Conservation (phyloP, 169 alveolate genomes). For the Plasmodium blacklocki region DNA sequence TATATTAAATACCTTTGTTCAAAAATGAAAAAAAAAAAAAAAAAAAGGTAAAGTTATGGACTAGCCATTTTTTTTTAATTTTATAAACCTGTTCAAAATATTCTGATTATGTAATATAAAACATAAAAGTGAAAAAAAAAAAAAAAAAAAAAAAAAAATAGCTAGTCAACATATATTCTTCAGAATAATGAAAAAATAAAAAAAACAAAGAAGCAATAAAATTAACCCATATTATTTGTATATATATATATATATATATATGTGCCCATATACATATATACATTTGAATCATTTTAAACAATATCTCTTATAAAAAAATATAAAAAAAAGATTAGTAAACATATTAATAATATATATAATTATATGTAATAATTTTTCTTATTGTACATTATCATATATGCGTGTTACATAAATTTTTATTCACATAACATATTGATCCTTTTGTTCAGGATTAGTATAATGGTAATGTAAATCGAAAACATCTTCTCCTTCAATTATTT, state of each 20-base stretch:
- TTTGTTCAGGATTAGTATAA: constrained; percentile 84
- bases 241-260: no score
- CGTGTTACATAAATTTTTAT: no score
- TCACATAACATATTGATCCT: constrained; percentile 73
- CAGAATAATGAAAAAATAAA: background rate
- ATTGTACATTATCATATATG: background rate
- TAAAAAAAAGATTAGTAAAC: no score
- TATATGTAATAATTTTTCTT: background rate
- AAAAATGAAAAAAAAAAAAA: constrained; percentile 1
- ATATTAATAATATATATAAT: no score
- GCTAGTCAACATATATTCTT: background rate
- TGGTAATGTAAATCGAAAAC: constrained; percentile 92
- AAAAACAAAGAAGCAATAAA: background rate
- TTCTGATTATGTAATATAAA: background rate
- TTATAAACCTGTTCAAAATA: no score
- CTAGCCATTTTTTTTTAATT: no score
- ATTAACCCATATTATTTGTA: no score
- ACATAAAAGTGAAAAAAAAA: background rate
- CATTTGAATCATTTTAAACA: no score
- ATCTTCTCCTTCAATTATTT: constrained; percentile 93
- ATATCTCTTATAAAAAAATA: no score
- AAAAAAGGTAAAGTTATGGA: background rate
- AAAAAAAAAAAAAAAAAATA: background rate
- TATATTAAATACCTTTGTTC: no score
- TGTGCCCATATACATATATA: no score